Percentiles rank a stretch among this genome's conserved stretches.
These are phyloP conservation scores for Diplodia sapinea DNA, from an alignment of 2,329 filamentous ascomycete species.

Conservation along the genomic window DNA sequence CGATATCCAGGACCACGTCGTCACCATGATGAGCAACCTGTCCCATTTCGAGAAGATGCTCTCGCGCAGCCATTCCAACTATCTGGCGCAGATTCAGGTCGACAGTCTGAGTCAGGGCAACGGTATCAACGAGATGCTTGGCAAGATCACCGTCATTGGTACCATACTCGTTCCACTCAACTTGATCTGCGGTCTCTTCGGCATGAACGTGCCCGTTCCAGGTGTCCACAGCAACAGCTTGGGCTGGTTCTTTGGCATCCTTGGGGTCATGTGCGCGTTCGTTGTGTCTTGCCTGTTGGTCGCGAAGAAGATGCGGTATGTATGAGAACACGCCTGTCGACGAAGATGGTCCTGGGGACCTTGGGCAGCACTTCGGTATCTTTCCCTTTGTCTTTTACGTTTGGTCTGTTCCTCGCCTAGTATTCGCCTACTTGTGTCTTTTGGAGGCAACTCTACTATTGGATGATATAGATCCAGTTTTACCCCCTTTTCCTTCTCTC, in stretches of 20 bases:
- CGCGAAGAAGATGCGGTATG: conserved; percentile 51
- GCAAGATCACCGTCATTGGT: conserved; percentile 92
- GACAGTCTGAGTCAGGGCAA: conserved; percentile 90
- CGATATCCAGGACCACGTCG: conserved; percentile 98
- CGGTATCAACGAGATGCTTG: conserved; percentile 83
- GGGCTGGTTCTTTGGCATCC: conserved; percentile 66
- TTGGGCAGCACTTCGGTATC: neutral
- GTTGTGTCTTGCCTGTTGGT: conserved; percentile 47
- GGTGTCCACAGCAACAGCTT: conserved; percentile 46
- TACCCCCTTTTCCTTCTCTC: neutral
- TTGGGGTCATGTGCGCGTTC: conserved; percentile 60
- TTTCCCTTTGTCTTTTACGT: neutral
- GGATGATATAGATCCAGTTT: neutral
- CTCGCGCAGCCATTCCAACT: conserved; percentile 91
- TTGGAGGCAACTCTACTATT: neutral
- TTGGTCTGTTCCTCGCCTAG: neutral
- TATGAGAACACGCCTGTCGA: neutral
- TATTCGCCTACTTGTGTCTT: neutral
- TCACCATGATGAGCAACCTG: conserved; percentile 98
- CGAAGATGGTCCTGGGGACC: neutral
- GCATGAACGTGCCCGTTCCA: conserved; percentile 84
- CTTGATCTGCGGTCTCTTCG: conserved; percentile 83
- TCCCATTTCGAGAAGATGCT: conserved; percentile 98
- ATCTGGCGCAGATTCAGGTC: conserved; percentile 91
- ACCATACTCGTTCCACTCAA: conserved; percentile 97